Percentiles rank a stretch among this genome's conserved stretches.
Conservation (phyloP, 1,284 basidiomycete species). For the Pholiota adiposa region DNA sequence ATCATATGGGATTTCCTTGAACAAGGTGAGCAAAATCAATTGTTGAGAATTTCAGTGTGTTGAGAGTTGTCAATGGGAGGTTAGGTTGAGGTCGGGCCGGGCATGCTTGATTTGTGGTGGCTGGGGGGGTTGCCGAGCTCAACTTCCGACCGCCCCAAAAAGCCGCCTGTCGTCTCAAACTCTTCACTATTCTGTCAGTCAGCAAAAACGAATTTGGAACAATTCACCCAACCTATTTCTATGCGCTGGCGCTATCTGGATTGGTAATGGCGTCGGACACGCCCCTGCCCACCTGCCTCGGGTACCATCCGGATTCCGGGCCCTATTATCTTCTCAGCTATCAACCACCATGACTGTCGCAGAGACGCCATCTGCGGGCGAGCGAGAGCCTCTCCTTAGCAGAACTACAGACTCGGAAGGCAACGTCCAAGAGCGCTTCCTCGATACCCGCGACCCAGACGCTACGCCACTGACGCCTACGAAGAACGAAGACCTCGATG, state of each 20-base stretch:
- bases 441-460: constrained; percentile 1
- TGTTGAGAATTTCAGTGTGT: too few species aligned
- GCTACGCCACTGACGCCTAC: not conserved
- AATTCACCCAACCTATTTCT: too few species aligned
- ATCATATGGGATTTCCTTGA: too few species aligned
- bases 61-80: too few species aligned
- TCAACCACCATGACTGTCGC: not conserved
- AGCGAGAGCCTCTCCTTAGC: constrained; percentile 15
- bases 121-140: too few species aligned
- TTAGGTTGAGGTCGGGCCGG: too few species aligned
- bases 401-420: not conserved
- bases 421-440: constrained; percentile 9
- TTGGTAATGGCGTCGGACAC: not conserved
- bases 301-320: not conserved
- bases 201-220: too few species aligned
- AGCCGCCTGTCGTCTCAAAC: too few species aligned
- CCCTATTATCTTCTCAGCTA: not conserved
- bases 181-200: too few species aligned
- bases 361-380: not conserved
- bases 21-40: too few species aligned
- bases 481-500: constrained; percentile 22
- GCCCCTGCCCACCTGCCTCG: not conserved
- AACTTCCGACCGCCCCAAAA: too few species aligned
- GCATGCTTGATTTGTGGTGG: too few species aligned
- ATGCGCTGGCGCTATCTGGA: not conserved